phyloP scores from a whole-genome alignment of 2,329 filamentous ascomycete genomes.

The Colletotrichum tropicicola region DNA sequence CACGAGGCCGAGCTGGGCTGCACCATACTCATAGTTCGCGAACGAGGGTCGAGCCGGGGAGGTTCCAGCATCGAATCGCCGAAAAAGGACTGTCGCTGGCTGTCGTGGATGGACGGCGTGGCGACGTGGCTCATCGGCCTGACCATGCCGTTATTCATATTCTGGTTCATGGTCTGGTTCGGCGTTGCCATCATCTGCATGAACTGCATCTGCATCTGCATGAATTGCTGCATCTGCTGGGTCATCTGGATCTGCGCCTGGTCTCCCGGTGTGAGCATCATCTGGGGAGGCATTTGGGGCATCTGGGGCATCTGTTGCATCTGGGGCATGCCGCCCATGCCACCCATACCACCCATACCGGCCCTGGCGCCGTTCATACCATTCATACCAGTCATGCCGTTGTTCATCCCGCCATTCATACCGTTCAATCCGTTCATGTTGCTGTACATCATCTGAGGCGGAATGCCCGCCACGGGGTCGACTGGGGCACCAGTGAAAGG shows the following conservation, averaged over 20 bases:
- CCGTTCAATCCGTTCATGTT: slow-evolving; percentile 35
- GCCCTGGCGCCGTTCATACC: slow-evolving; percentile 20
- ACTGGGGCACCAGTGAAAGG: slow-evolving; percentile 49
- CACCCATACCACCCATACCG: slow-evolving; percentile 35
- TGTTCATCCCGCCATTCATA: not conserved
- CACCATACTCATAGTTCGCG: slow-evolving; percentile 85
- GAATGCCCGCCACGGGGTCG: slow-evolving; percentile 60
- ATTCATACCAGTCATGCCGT: slow-evolving; percentile 17
- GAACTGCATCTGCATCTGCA: slow-evolving; percentile 95
- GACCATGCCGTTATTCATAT: slow-evolving; percentile 37
- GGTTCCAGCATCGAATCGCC: slow-evolving; percentile 57
- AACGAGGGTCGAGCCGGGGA: slow-evolving; percentile 54
- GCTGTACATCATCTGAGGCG: slow-evolving; percentile 51
- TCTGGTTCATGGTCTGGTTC: slow-evolving; percentile 43
- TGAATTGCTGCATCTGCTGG: slow-evolving; percentile 86
- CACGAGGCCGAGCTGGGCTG: slow-evolving; percentile 72
- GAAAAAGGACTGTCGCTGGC: slow-evolving; percentile 54
- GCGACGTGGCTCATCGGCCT: slow-evolving; percentile 48
- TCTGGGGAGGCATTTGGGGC: slow-evolving; percentile 41
- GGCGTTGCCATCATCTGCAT: slow-evolving; percentile 80
- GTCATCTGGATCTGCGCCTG: slow-evolving; percentile 83
- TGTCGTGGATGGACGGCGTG: slow-evolving; percentile 54
- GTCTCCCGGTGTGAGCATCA: slow-evolving; percentile 67
- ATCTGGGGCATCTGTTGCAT: slow-evolving; percentile 26
- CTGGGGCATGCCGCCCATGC: slow-evolving; percentile 40